Evolutionary conservation across 352 stramenopile species (phyloP), one percentile per base, ranked within the genome.

Genomic region (Phytophthora sp.): DNA sequence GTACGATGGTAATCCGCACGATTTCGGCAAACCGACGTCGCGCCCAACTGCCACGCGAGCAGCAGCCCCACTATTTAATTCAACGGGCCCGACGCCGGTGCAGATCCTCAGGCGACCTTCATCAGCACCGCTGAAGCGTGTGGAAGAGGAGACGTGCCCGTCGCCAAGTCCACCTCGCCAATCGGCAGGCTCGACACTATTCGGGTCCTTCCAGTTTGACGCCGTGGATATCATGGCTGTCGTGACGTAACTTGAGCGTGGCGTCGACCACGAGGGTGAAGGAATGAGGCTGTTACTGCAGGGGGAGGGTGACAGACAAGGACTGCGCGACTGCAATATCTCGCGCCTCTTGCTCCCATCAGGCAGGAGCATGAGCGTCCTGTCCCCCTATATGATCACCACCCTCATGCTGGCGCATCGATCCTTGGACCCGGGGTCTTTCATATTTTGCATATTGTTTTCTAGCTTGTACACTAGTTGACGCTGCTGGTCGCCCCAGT

Each of bases 1-100:
- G 28, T 98, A 98, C 59, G 90, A 98, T 76, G 95, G 95, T 20
- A 98, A 98, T 68, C 94, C 95, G 26, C 94, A 98, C 64, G 79
- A 97, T 45, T 98, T 98, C 62, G 91, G 89, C 5, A 97, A 92
- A 62, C 74, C 69, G 17, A 66, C 54, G 43, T 56, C 51, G 31
- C 64, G 45, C 11, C 41, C 57, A 55, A 62, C 43, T 23, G 41
- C 64, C 31, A 68, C 63, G 34, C 54, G 49, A 62, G 62, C 54
- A 18, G 50, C 55, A 34, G 67, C 65, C 61, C 66, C 67, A 31
- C 52, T 89, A 63, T 89, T 89, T 77, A 84, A 89, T 62, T 63
- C 66, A 24, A 74, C 69, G 53, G 72, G 68, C 8, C 66, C 76
- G 8, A 74, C 58, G 30, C 73, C 81, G 31, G 43, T 77, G 48